Conservation (phyloP, 495 filamentous ascomycete genomes). For the Umbilicaria muhlenbergii region DNA sequence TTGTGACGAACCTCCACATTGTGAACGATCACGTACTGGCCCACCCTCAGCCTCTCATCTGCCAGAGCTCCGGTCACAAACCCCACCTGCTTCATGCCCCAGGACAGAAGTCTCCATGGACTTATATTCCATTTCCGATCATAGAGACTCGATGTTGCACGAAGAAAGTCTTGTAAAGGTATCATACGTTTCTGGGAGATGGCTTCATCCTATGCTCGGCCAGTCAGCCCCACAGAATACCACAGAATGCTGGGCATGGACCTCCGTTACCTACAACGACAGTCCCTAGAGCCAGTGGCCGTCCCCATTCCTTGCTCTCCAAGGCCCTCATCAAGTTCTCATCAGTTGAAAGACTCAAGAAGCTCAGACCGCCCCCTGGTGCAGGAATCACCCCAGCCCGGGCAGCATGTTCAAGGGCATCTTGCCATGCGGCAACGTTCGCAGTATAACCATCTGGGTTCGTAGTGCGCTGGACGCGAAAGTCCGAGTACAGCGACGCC, state of each 20-base stretch:
- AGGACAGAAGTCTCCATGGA: slow-evolving; percentile 51
- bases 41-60: slow-evolving; percentile 5
- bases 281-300: slow-evolving; percentile 64
- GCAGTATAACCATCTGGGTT: slow-evolving; percentile 86
- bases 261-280: slow-evolving; percentile 42
- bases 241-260: background rate
- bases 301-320: slow-evolving; percentile 63
- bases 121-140: slow-evolving; percentile 26
- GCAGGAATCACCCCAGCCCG: slow-evolving; percentile 47
- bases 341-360: slow-evolving; percentile 50
- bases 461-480: slow-evolving; percentile 54
- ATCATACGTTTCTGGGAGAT: slow-evolving; percentile 51
- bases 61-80: slow-evolving; percentile 30
- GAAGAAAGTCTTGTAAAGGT: slow-evolving; percentile 45
- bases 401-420: slow-evolving; percentile 51
- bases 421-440: slow-evolving; percentile 73
- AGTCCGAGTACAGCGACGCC: slow-evolving; percentile 89
- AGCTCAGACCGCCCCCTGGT: slow-evolving; percentile 19
- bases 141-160: slow-evolving; percentile 46
- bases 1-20: slow-evolving; percentile 33
- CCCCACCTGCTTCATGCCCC: slow-evolving; percentile 60
- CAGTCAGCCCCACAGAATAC: background rate
- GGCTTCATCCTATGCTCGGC: slow-evolving; percentile 41
- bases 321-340: slow-evolving; percentile 54
- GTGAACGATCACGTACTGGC: slow-evolving; percentile 30